Evolutionary conservation across 441 rosid genomes (phyloP), one percentile per base, ranked within the genome.

Genomic region (Macaranga tanarius): DNA sequence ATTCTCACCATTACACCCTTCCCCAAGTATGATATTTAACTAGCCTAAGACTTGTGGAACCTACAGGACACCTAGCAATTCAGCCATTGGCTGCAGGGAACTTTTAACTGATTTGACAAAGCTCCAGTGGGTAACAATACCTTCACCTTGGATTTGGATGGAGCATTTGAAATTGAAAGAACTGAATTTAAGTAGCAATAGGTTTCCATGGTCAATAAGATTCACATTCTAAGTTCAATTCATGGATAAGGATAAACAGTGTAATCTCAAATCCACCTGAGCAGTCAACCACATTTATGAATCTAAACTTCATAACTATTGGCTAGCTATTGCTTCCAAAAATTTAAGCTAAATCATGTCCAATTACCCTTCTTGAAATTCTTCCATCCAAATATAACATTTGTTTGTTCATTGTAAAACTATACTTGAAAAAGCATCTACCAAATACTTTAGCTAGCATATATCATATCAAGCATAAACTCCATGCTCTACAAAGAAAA

Each of bases 381-480:
- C 71, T 23, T 57, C 38, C 13, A 17, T 45, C 12, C 17, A 13
- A 23, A 42, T 7, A 65, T 9, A 22, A 25, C 38, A 65, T 15
- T 16, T 13, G 52, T 23, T 45, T 26, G 12, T 23, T 17, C 3
- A 25, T 26, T 48, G 28, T 13, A 62, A n/a, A 3, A 10, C 7
- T 13, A 45, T 15, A 23, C 28, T 38, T 20, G 28, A 52, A 54
- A 23, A 10, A 52, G 26, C 2, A 17, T 10, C 70, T 22, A 57
- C 5, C 44, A 61, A 54, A 51, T 45, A n/a, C 40, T 44, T 42
- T 62, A 67, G 20, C 31, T 62, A 67, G 20, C 31, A 62, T 54
- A 63, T 25, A 51, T 58, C 63, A 60, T 2, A 26, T 26, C 38
- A 54, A 50, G 62, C 48, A 61, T 19, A 52, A 40, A 60, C 17